These are phyloP conservation scores for Alternaria arborescens DNA, from an alignment of 2,329 filamentous ascomycete genomes.

Conservation along the genomic window DNA sequence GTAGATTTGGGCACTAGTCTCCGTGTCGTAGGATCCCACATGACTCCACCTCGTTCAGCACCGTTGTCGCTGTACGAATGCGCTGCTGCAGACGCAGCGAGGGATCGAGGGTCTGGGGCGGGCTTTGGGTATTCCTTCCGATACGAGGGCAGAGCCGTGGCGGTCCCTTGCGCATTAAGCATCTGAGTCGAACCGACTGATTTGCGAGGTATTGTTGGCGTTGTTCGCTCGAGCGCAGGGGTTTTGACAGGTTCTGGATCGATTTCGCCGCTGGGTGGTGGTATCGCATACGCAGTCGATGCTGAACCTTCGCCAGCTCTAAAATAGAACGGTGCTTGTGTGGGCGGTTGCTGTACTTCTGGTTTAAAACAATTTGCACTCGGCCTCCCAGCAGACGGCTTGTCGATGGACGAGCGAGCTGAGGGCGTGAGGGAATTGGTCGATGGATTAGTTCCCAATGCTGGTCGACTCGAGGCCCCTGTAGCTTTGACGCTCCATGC, in stretches of 20 bases:
- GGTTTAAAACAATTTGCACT: conserved; percentile 18
- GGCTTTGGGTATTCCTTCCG: conserved; percentile 59
- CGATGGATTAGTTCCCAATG: conserved; percentile 22
- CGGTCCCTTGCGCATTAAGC: conserved; percentile 15
- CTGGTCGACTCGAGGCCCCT: conserved; percentile 27
- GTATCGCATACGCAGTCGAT: conserved; percentile 27
- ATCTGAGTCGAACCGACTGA: conserved; percentile 23
- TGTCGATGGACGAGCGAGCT: conserved; percentile 43
- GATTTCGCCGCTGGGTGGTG: conserved; percentile 19
- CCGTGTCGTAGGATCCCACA: conserved; percentile 22
- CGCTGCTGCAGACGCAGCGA: conserved; percentile 45
- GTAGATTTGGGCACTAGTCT: conserved; percentile 19
- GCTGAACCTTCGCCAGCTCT: conserved; percentile 30
- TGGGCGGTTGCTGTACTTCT: conserved; percentile 19
- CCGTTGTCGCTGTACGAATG: conserved; percentile 40
- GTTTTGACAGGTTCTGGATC: conserved; percentile 25
- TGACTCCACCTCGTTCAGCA: conserved; percentile 23
- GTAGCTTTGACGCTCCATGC: conserved; percentile 61
- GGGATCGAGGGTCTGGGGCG: conserved; percentile 27
- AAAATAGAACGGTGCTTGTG: conserved; percentile 36
- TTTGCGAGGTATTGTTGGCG: conserved; percentile 34
- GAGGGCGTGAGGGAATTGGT: conserved; percentile 31
- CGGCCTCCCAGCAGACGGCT: conserved; percentile 32
- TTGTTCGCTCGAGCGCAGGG: conserved; percentile 15
- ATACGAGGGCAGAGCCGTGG: conserved; percentile 51